phyloP scores from a whole-genome alignment of 2,329 filamentous ascomycete species.

The Penicillium sp. region DNA sequence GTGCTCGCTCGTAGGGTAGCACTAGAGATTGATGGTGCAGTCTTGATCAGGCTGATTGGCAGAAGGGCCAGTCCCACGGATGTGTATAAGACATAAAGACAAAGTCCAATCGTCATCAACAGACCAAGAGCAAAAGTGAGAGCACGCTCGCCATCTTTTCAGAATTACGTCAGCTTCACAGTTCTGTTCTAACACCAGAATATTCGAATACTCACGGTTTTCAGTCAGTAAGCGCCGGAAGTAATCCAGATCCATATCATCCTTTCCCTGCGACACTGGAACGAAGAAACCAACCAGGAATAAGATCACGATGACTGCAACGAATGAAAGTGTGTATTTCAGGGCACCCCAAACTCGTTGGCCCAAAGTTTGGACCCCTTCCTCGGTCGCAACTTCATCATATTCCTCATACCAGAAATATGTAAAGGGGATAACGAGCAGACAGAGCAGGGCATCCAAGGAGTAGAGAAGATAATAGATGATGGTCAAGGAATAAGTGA shows the following conservation, averaged over 20 bases:
- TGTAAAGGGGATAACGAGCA: conserved; percentile 87
- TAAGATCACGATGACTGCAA: conserved; percentile 70
- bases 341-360: conserved; percentile 77
- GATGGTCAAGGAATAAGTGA: conserved; percentile 76
- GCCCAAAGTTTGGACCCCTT: conserved; percentile 69
- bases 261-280: conserved; percentile 69
- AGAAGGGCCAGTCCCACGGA: conserved; percentile 84
- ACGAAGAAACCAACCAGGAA: conserved; percentile 95
- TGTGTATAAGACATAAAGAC: conserved; percentile 87
- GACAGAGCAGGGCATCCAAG: conserved; percentile 82
- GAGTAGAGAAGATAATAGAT: conserved; percentile 94
- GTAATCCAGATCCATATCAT: conserved; percentile 77
- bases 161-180: conserved; percentile 1
- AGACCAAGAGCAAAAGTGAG: conserved; percentile 86
- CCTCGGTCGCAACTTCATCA: conserved; percentile 82
- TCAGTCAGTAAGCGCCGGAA: conserved; percentile 81
- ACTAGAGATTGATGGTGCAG: conserved; percentile 79
- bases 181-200: not conserved
- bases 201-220: conserved; percentile 60
- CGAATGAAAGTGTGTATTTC: conserved; percentile 87
- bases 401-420: conserved; percentile 99
- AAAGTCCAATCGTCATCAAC: conserved; percentile 80
- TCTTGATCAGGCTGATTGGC: conserved; percentile 88
- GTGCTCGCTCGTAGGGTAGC: conserved; percentile 76
- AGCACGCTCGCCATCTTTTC: conserved; percentile 77